Percentiles rank a stretch among this genome's conserved stretches.
Evolutionary conservation across 176 grass and related monocot species (phyloP).

Genomic region (Elaeis guineensis): DNA sequence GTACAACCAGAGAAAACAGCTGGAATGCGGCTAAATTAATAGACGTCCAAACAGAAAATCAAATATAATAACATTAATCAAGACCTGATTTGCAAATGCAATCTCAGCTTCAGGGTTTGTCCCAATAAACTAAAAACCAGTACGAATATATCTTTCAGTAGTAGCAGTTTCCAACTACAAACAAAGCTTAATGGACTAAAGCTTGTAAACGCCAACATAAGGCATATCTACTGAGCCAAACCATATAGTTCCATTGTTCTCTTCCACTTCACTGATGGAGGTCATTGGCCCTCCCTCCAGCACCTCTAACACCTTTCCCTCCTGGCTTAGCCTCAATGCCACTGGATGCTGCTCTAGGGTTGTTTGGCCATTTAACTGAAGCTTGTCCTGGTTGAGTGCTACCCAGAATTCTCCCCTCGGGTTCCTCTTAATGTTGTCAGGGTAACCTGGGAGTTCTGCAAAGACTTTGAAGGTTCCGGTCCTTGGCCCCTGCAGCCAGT

Average conservation of each 20-base stretch:
- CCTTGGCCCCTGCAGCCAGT: constrained; percentile 48
- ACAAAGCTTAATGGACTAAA: neutral
- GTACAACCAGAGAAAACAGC: no score
- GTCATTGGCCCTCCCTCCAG: constrained; percentile 29
- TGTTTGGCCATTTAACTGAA: neutral
- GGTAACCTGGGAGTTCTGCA: constrained; percentile 67
- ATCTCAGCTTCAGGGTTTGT: no score
- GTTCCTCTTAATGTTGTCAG: constrained; percentile 63
- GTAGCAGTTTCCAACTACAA: no score
- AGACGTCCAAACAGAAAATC: no score
- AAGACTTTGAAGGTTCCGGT: constrained; percentile 37
- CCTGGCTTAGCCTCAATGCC: constrained; percentile 40
- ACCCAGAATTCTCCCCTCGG: constrained; percentile 57
- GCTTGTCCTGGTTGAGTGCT: constrained; percentile 50
- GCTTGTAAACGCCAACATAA: constrained; percentile 37
- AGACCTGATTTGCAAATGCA: no score
- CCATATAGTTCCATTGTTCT: constrained; percentile 51
- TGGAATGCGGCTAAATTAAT: no score
- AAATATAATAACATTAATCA: no score
- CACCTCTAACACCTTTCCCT: constrained; percentile 30
- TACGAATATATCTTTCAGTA: no score
- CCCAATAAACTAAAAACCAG: no score
- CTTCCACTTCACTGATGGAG: constrained; percentile 62
- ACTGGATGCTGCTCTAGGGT: constrained; percentile 24
- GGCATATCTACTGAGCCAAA: constrained; percentile 69